Conservation (phyloP, 192 early-diverging fungal genomes). For the Phlyctochytrium planicorne region DNA sequence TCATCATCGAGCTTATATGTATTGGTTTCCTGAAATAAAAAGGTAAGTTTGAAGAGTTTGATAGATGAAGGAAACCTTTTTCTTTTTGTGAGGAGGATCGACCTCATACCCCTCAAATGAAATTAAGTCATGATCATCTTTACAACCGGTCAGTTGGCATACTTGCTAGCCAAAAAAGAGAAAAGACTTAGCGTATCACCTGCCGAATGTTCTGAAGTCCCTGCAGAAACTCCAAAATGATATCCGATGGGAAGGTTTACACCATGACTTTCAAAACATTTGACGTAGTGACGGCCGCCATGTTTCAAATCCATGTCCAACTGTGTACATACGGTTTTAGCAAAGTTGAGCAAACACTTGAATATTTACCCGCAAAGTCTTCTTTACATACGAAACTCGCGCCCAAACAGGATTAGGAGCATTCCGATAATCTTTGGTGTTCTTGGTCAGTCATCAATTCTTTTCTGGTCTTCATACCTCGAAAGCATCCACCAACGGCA, state of each 20-base stretch:
- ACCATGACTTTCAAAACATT: slow-evolving; percentile 54
- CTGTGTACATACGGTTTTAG: slow-evolving; percentile 3
- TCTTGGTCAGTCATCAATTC: too few relatives aligned
- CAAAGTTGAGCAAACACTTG: too few relatives aligned
- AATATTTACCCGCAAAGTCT: slow-evolving; percentile 43
- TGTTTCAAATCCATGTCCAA: slow-evolving; percentile 53
- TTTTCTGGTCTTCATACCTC: too few relatives aligned
- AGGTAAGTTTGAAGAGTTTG: too few relatives aligned
- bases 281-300: slow-evolving; percentile 49
- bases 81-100: slow-evolving; percentile 46
- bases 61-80: too few relatives aligned
- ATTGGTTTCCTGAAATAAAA: too few relatives aligned
- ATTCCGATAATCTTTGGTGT: slow-evolving; percentile 71
- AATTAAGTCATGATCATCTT: slow-evolving; percentile 79
- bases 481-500: slow-evolving; percentile 51
- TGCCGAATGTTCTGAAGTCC: slow-evolving; percentile 21
- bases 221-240: slow-evolving; percentile 68
- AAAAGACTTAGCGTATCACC: too few relatives aligned
- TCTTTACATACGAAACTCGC: slow-evolving; percentile 60
- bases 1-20: too few relatives aligned
- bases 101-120: slow-evolving; percentile 68
- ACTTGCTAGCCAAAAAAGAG: slow-evolving; percentile 16
- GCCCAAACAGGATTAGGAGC: slow-evolving; percentile 49
- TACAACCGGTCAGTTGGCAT: slow-evolving; percentile 9
- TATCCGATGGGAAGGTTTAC: slow-evolving; percentile 69